Evolutionary conservation across 257 asterid genomes (phyloP).

Genomic region (Forsythia viridissima): DNA sequence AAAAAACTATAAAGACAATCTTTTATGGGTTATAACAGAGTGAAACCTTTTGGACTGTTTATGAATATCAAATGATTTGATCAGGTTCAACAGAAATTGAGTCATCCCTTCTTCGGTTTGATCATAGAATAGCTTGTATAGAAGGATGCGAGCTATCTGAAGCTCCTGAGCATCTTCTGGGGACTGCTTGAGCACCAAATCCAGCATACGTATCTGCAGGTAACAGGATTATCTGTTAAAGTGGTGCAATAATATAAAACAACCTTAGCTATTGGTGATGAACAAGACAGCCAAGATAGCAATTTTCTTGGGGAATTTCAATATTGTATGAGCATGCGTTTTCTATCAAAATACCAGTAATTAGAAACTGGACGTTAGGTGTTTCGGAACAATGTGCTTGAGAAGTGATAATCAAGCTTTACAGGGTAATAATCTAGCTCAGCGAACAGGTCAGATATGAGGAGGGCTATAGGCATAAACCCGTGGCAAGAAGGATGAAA

Average conservation of each 20-base stretch:
- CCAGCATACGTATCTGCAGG: conserved; percentile 84
- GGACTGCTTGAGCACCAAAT: conserved; percentile 82
- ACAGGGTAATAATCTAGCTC: conserved; percentile 5
- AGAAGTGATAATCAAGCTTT: not conserved
- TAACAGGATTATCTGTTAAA: conserved; percentile 36
- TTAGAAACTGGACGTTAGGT: not conserved
- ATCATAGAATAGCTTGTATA: conserved; percentile 95
- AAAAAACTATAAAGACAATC: not conserved
- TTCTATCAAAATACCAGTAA: not conserved
- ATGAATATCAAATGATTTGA: conserved; percentile 80
- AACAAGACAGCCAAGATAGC: not conserved
- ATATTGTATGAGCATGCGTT: conserved; percentile 13
- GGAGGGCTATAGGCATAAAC: not conserved
- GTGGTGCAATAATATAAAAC: conserved; percentile 19
- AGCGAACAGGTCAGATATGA: not conserved
- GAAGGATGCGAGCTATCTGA: conserved; percentile 88
- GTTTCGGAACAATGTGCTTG: not conserved
- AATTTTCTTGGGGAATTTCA: conserved; percentile 7
- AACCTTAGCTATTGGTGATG: conserved; percentile 18
- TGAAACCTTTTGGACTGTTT: conserved; percentile 86
- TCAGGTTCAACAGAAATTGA: conserved; percentile 75
- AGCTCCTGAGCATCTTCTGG: conserved; percentile 83
- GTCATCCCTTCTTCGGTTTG: conserved; percentile 99
- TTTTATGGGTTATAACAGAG: conserved; percentile 15
- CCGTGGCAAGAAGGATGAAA: not conserved